Conservation (phyloP, 805 yeast genomes). For the Kockiozyma suomiensis region DNA sequence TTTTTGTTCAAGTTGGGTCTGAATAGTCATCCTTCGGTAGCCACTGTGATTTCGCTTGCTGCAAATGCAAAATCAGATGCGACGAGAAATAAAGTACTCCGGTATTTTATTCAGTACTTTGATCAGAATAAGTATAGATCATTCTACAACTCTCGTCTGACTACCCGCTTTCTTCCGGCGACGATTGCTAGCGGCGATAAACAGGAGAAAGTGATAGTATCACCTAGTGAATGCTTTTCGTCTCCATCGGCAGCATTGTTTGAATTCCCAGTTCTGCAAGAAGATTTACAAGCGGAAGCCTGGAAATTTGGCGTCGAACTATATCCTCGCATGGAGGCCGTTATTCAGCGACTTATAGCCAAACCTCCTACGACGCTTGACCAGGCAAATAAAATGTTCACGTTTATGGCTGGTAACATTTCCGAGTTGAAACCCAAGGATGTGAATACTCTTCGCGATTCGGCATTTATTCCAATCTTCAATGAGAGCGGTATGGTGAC, state of each 20-base stretch:
- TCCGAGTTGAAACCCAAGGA: conserved; percentile 36
- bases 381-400: conserved; percentile 37
- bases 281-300: conserved; percentile 35
- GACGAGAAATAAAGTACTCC: conserved; percentile 35
- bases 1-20: conserved; percentile 42
- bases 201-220: conserved; percentile 10
- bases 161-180: conserved; percentile 32
- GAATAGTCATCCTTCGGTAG: conserved; percentile 36
- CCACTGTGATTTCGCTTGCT: conserved; percentile 35
- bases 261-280: conserved; percentile 40
- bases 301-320: conserved; percentile 41
- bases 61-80: conserved; percentile 12
- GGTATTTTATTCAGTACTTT: conserved; percentile 39
- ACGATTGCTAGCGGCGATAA: conserved; percentile 22
- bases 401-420: conserved; percentile 38
- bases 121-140: conserved; percentile 35
- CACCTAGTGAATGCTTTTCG: conserved; percentile 29
- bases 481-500: conserved; percentile 2
- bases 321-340: conserved; percentile 36
- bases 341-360: conserved; percentile 33
- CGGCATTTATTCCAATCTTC: conserved; percentile 40
- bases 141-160: conserved; percentile 6
- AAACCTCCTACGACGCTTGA: conserved; percentile 36
- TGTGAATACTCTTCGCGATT: conserved; percentile 22
- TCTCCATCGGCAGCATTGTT: conserved; percentile 36